phyloP scores from a whole-genome alignment of 2,329 filamentous ascomycete genomes.

The Stagonosporopsis chrysanthemi region DNA sequence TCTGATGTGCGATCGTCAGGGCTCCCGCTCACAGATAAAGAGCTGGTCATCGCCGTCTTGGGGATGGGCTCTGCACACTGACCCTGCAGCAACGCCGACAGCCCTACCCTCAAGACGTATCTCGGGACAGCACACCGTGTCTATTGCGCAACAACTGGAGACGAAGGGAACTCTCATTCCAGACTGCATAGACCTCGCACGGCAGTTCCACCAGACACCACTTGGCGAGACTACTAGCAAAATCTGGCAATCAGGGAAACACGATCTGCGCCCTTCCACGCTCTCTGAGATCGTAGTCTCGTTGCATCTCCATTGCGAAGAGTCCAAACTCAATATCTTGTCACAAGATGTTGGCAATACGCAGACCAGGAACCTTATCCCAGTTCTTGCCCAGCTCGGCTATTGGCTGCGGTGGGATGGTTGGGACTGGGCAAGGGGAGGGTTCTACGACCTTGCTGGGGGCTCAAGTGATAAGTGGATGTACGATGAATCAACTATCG shows the following conservation, averaged over 20 bases:
- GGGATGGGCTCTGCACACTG: conserved; percentile 44
- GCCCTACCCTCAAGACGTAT: conserved; percentile 33
- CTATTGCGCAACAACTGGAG: conserved; percentile 39
- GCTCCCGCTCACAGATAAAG: conserved; percentile 33
- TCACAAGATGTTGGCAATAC: conserved; percentile 57
- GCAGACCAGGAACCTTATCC: conserved; percentile 65
- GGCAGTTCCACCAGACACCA: conserved; percentile 45
- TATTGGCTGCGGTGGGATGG: conserved; percentile 79
- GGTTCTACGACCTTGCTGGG: conserved; percentile 68
- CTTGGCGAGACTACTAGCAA: conserved; percentile 53
- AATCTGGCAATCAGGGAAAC: conserved; percentile 55
- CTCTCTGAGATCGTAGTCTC: conserved; percentile 73
- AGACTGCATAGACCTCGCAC: conserved; percentile 42
- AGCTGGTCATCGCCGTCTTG: conserved; percentile 45
- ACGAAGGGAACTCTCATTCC: conserved; percentile 38
- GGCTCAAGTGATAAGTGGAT: conserved; percentile 61
- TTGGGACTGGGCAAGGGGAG: conserved; percentile 63
- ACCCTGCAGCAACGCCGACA: conserved; percentile 31
- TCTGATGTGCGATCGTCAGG: conserved; percentile 45
- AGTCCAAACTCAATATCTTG: conserved; percentile 78
- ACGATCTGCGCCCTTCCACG: conserved; percentile 58
- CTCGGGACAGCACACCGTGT: conserved; percentile 19
- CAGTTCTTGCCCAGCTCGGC: conserved; percentile 80
- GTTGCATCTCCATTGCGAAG: conserved; percentile 87
- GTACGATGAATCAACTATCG: conserved; percentile 61